Evolutionary conservation across 2,329 filamentous ascomycete genomes (phyloP), one percentile per base, ranked within the genome.

Genomic region (Aureobasidium mangrovei): DNA sequence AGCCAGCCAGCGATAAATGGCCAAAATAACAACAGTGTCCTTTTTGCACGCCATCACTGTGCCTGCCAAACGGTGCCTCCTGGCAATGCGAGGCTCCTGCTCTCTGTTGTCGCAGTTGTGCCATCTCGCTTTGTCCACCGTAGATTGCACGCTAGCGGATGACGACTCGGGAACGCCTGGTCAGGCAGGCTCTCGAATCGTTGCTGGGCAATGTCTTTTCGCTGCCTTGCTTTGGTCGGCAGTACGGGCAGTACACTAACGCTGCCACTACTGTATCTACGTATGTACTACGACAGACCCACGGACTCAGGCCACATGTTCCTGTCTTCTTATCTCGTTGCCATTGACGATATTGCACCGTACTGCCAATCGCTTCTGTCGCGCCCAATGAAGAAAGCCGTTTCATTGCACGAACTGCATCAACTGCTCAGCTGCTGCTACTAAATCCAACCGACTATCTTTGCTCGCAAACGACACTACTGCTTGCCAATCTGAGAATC

Each of bases 281-380:
- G 47, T 51, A 42, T 42, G 47, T 38, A 51, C 29, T 31, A 41
- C 47, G 38, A 51, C 47, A 41, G 47, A 51, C 47, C 27, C 38
- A 42, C 18, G 47, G 27, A 39, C 47, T 51, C 47, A 51, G 47
- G 47, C 47, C 47, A 51, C 38, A 51, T 38, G 47, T 51, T 51
- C 47, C 38, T 42, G 47, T 51, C 47, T 42, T 26, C 36, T 42
- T 42, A 51, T 51, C 47, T 51, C 38, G 47, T 51, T 51, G 47
- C 47, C 38, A 51, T 51, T 39, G 47, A 35, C 32, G 32, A 51
- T 51, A 51, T 36, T 29, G 38, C 47, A 28, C 47, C 38, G 38
- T 38, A 28, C 42, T 42, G 47, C 47, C 47, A 51, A 51, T 51
- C 47, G 47, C 38, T 36, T 42, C 31, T 29, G 38, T 42, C 38